Conservation (phyloP, 148 eudicot genomes). For the Rhododendron mucronatum region DNA sequence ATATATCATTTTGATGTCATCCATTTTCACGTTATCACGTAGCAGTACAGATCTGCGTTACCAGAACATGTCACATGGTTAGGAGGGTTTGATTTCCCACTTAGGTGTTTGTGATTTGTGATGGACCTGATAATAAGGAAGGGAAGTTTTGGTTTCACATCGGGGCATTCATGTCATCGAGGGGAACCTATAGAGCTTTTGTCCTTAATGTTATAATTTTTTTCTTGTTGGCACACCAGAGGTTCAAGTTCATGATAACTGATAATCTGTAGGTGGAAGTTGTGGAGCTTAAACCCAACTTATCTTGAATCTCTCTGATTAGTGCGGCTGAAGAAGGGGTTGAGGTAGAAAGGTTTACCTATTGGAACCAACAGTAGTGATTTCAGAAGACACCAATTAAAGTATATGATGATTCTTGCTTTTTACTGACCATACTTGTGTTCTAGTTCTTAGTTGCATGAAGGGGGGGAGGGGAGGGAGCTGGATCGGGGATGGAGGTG, state of each 20-base stretch:
- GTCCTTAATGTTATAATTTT: neutral
- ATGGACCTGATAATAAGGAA: neutral
- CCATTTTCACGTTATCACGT: neutral
- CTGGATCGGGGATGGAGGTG: neutral
- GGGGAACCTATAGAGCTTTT: neutral
- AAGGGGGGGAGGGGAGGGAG: neutral
- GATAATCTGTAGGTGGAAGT: neutral
- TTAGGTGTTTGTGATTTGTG: neutral
- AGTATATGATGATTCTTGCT: neutral
- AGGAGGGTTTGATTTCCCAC: neutral
- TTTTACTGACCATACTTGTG: neutral
- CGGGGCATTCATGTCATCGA: neutral
- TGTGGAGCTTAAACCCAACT: neutral
- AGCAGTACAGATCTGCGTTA: neutral
- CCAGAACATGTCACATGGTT: neutral
- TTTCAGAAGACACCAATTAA: neutral
- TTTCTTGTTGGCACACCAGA: neutral
- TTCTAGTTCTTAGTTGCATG: neutral
- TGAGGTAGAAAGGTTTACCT: neutral
- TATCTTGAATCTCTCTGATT: neutral
- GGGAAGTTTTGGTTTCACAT: neutral
- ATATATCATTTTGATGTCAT: neutral
- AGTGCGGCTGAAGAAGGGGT: neutral
- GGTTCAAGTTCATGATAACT: neutral
- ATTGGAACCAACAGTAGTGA: neutral